Conservation (phyloP, 768 basidiomycete species). For the Mycena rosella region DNA sequence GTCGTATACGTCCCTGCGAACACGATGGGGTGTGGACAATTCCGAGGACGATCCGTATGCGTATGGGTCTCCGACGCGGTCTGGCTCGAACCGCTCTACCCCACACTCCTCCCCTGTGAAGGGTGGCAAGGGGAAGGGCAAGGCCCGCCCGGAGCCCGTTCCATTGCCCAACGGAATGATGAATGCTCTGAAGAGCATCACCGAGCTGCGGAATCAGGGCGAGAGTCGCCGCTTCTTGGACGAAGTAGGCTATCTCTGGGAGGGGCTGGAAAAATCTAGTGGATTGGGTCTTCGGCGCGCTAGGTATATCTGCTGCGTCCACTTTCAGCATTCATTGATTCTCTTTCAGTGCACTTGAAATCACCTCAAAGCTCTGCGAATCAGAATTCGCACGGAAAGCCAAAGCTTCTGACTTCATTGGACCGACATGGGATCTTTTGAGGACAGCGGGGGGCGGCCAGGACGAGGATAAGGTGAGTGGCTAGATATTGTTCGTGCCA, state of each 20-base stretch:
- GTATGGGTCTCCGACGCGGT: conserved; percentile 46
- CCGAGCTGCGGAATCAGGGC: conserved; percentile 84
- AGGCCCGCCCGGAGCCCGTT: conserved; percentile 43
- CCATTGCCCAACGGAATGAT: conserved; percentile 69
- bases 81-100: conserved; percentile 46
- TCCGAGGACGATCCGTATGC: conserved; percentile 78
- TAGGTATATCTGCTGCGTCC: conserved; percentile 60
- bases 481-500: neutral
- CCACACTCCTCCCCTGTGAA: conserved; percentile 55
- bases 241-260: conserved; percentile 88
- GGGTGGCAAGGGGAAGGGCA: conserved; percentile 55
- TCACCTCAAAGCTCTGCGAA: conserved; percentile 80
- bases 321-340: conserved; percentile 11
- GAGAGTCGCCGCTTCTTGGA: conserved; percentile 85
- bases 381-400: conserved; percentile 83
- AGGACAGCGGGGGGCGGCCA: conserved; percentile 68
- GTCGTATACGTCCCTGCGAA: conserved; percentile 79
- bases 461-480: conserved; percentile 65
- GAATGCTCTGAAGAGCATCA: conserved; percentile 84
- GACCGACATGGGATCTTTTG: conserved; percentile 77
- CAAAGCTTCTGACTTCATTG: conserved; percentile 80
- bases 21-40: conserved; percentile 85
- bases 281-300: conserved; percentile 71
- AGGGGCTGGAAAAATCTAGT: conserved; percentile 73
- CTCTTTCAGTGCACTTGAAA: conserved; percentile 74